phyloP scores from a whole-genome alignment of 139 green algal species.

The Chlorella sp. region DNA sequence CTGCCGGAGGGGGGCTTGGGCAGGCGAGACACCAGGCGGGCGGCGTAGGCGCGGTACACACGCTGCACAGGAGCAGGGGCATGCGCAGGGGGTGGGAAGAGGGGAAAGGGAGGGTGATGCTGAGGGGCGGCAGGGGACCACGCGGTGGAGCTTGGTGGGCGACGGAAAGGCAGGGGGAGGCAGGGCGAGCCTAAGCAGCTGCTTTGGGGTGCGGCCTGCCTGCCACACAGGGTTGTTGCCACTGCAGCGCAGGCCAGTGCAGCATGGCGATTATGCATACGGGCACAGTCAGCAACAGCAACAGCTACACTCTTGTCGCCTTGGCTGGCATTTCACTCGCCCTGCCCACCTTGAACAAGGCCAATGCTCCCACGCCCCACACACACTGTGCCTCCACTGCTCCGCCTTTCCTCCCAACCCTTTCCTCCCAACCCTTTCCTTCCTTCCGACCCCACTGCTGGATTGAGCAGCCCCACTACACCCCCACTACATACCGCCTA shows the following conservation, averaged over 20 bases:
- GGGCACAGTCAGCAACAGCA: not conserved
- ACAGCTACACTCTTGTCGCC: not conserved
- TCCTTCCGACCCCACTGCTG: no score
- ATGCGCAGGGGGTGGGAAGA: slow-evolving; percentile 23
- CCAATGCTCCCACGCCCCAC: no score
- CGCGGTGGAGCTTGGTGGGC: not conserved
- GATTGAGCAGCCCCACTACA: no score
- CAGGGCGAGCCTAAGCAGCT: not conserved
- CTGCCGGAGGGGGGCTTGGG: slow-evolving; percentile 74
- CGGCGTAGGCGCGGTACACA: slow-evolving; percentile 81
- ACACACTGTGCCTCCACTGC: no score
- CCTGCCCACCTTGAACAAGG: no score
- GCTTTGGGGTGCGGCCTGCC: no score
- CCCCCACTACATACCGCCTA: no score
- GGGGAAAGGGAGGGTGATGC: not conserved
- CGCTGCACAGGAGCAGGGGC: slow-evolving; percentile 54
- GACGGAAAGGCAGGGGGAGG: not conserved
- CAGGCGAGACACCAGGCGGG: slow-evolving; percentile 75
- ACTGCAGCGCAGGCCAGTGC: not conserved
- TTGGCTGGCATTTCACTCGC: not conserved
- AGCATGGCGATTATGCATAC: not conserved
- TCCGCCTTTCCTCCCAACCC: no score
- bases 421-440: no score
- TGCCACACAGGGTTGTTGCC: no score
- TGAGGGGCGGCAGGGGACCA: not conserved